Percentiles rank a stretch among this genome's conserved stretches.
phyloP scores from a whole-genome alignment of 2,329 filamentous ascomycete genomes.

The Verticillium albo-atrum region DNA sequence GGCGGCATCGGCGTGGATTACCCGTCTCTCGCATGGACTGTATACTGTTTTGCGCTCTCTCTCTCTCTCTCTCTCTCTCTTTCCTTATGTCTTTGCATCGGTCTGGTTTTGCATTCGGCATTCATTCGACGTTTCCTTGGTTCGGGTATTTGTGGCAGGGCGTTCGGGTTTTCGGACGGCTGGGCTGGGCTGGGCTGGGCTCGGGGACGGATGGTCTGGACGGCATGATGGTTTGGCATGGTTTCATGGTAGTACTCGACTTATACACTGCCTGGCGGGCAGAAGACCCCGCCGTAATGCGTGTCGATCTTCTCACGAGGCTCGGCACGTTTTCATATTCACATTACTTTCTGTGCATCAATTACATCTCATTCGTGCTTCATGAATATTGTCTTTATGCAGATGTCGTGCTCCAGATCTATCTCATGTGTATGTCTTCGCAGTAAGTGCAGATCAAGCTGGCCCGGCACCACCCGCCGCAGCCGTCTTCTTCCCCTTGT shows the following conservation, averaged over 20 bases:
- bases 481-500: conserved; percentile 33
- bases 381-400: too few species aligned
- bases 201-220: not conserved
- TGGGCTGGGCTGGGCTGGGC: not conserved
- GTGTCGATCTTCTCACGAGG: not conserved
- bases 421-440: too few species aligned
- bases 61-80: not conserved
- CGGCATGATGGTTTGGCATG: not conserved
- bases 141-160: not conserved
- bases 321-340: not conserved
- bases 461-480: not conserved
- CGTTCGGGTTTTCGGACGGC: not conserved
- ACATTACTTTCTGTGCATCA: not conserved
- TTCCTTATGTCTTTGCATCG: not conserved
- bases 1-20: not conserved
- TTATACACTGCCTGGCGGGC: not conserved
- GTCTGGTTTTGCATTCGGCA: not conserved
- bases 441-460: not conserved
- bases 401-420: too few species aligned
- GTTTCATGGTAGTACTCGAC: not conserved
- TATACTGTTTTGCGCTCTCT: not conserved
- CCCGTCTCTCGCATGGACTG: not conserved
- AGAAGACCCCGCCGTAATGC: not conserved
- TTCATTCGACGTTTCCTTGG: not conserved
- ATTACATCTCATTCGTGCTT: not conserved